A percentile compares a stretch with the other conserved stretches of the same genome.
These are phyloP conservation scores for Aspergillus funiculosus DNA, from an alignment of 495 filamentous ascomycete genomes.

Conservation along the genomic window DNA sequence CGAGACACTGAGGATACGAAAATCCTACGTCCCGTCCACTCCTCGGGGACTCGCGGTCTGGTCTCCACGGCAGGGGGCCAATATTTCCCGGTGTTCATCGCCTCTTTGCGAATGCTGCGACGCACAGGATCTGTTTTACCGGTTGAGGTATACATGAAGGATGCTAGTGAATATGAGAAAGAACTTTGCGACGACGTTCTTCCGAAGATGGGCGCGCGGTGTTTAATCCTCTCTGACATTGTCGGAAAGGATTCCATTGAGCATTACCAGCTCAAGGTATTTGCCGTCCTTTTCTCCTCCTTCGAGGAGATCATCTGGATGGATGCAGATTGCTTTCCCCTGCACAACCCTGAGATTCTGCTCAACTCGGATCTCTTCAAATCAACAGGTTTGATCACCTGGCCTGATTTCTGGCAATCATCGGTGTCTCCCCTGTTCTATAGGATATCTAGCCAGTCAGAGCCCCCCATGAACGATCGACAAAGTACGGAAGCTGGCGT, in stretches of 20 bases:
- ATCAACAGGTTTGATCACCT: slow-evolving; percentile 50
- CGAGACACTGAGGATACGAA: slow-evolving; percentile 29
- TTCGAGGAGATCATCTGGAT: slow-evolving; percentile 59
- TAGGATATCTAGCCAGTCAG: slow-evolving; percentile 44
- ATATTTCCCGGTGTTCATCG: slow-evolving; percentile 45
- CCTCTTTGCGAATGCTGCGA: slow-evolving; percentile 53
- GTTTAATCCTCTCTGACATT: slow-evolving; percentile 45
- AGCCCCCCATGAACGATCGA: slow-evolving; percentile 33
- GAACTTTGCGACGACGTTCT: slow-evolving; percentile 49
- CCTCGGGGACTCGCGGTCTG: slow-evolving; percentile 45
- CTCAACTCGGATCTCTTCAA: slow-evolving; percentile 48
- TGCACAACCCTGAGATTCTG: slow-evolving; percentile 47
- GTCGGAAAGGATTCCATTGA: slow-evolving; percentile 35
- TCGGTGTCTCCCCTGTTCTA: slow-evolving; percentile 50
- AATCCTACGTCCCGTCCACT: slow-evolving; percentile 37
- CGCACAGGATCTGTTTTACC: slow-evolving; percentile 51
- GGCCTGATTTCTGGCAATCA: slow-evolving; percentile 58
- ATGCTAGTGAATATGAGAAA: slow-evolving; percentile 44
- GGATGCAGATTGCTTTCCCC: slow-evolving; percentile 54
- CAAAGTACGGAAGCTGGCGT: slow-evolving; percentile 52
- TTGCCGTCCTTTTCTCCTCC: slow-evolving; percentile 54
- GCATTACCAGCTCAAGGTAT: slow-evolving; percentile 55
- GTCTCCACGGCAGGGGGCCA: slow-evolving; percentile 47
- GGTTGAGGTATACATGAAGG: slow-evolving; percentile 54
- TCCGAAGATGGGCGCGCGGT: slow-evolving; percentile 46